phyloP scores from a whole-genome alignment of 164 flowering plant species.

The Berberis vulgaris region DNA sequence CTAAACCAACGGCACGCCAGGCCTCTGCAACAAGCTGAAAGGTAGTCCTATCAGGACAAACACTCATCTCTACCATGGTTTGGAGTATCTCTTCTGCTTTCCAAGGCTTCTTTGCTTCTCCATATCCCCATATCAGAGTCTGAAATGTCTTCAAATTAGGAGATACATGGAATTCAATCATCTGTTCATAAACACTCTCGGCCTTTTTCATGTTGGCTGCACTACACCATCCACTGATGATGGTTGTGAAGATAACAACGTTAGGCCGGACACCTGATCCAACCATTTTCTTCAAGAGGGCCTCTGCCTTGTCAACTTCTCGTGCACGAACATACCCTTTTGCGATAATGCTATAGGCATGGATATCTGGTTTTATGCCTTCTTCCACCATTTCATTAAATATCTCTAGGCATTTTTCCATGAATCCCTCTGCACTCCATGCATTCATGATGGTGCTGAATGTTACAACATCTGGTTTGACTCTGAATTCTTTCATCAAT shows the following conservation, averaged over 20 bases:
- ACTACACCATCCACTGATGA: constrained; percentile 93
- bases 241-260: constrained; percentile 82
- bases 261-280: constrained; percentile 49
- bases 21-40: constrained; percentile 58
- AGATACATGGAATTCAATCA: constrained; percentile 49
- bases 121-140: constrained; percentile 91
- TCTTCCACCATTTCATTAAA: constrained; percentile 70
- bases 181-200: constrained; percentile 40
- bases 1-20: constrained; percentile 60
- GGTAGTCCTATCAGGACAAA: constrained; percentile 44
- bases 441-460: constrained; percentile 95
- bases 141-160: constrained; percentile 85
- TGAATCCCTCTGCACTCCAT: constrained; percentile 77
- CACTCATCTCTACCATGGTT: constrained; percentile 43
- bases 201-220: constrained; percentile 75
- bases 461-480: constrained; percentile 89
- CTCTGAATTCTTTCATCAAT: constrained; percentile 73
- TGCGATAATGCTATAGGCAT: constrained; percentile 84
- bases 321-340: constrained; percentile 87
- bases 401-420: constrained; percentile 72
- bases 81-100: constrained; percentile 79
- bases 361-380: constrained; percentile 72
- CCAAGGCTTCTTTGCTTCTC: constrained; percentile 82
- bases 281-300: constrained; percentile 46
- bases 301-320: constrained; percentile 74